Evolutionary conservation across 257 asterid genomes (phyloP), one percentile per base, ranked within the genome.

Genomic region (Lycium ferocissimum): DNA sequence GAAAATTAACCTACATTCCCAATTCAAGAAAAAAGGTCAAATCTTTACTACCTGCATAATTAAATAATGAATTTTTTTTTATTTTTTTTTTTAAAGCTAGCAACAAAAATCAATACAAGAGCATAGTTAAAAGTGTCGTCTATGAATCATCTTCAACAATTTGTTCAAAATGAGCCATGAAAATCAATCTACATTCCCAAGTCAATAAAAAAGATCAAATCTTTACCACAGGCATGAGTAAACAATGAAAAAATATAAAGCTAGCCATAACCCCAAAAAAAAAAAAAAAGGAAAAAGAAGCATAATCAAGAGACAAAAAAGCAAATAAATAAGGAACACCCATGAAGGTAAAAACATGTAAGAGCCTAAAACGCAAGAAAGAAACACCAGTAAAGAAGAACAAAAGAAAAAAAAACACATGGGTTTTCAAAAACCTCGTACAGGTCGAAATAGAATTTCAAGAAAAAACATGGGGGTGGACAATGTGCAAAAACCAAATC

Each of bases 361-460:
- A 76, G 1, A 76, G 63, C 81, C 45, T 76, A 26, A 49, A 76
- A 76, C 62, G 13, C 13, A 43, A 76, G 20, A 70, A 7, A 47
- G 43, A 12, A n/a, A 75, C 43, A 75, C 38, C 20, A 20, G 22
- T 49, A 49, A 20, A 20, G 6, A 53, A 45, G 43, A 20, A 33
- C 43, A 9, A 22, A 40, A 9, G 5, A 40, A 10, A 9, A 18
- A 18, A 2, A 10, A 45, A 45, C 3, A 75, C 62, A 73, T 76
- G 81, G 63, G 58, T 13, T 76, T 76, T 3, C 7, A 13, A 11
- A 51, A 76, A 76, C 62, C 81, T 51, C 62, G 63, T 76, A 76
- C 81, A 57, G 2, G 81, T 76, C 14, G 81, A 75, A 75, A 75
- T 9, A 75, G 45, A 51, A 75, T 26, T 75, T 75, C 38, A 22